Percentiles rank a stretch among this genome's conserved stretches.
Conservation (phyloP, 768 basidiomycete species). For the Suillus plorans region DNA sequence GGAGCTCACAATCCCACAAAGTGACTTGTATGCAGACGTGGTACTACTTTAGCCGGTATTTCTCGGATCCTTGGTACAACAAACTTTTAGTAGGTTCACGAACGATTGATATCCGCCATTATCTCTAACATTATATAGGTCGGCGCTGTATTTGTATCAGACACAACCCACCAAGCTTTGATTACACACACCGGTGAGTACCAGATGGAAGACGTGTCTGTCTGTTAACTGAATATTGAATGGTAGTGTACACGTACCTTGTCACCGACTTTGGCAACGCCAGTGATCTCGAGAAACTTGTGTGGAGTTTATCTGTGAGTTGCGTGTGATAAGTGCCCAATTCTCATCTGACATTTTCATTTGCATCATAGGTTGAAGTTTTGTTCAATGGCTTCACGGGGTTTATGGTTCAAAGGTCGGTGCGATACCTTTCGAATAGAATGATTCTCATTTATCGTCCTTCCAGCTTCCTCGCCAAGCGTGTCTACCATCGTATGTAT, state of each 20-base stretch:
- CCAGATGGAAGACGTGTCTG: background rate
- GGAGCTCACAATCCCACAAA: slow-evolving; percentile 16
- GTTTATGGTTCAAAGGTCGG: slow-evolving; percentile 42
- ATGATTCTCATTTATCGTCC: background rate
- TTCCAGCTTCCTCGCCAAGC: slow-evolving; percentile 41
- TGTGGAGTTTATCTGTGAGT: slow-evolving; percentile 34
- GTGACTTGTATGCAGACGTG: slow-evolving; percentile 51
- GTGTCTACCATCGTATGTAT: slow-evolving; percentile 42
- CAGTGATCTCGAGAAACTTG: slow-evolving; percentile 28
- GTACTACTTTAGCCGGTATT: slow-evolving; percentile 47
- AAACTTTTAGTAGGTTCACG: slow-evolving; percentile 37
- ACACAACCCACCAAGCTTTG: slow-evolving; percentile 49
- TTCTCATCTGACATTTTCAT: background rate
- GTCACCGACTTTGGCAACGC: slow-evolving; percentile 37
- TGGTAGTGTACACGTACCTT: slow-evolving; percentile 43
- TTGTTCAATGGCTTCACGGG: slow-evolving; percentile 50
- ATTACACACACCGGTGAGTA: slow-evolving; percentile 48
- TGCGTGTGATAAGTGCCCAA: background rate
- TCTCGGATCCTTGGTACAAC: slow-evolving; percentile 44
- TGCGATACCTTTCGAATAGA: background rate
- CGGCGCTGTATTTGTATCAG: slow-evolving; percentile 46
- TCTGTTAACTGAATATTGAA: background rate
- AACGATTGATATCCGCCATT: background rate
- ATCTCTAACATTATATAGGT: slow-evolving; percentile 34
- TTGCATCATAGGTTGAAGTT: slow-evolving; percentile 37